These are phyloP conservation scores for Petasospora fabianii DNA, from an alignment of 1,139 yeast genomes.

Conservation along the genomic window DNA sequence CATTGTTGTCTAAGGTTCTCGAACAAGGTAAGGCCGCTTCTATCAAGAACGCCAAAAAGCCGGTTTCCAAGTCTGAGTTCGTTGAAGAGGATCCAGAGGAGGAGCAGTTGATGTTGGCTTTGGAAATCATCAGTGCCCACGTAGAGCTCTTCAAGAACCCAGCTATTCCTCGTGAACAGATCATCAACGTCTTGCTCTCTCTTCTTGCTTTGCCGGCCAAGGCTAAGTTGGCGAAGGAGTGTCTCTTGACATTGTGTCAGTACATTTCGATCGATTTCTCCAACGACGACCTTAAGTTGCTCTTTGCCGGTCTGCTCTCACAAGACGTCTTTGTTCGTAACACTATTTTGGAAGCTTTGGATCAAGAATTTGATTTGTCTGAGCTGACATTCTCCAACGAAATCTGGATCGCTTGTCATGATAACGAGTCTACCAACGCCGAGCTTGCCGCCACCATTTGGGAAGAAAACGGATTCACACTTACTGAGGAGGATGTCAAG, in stretches of 20 bases:
- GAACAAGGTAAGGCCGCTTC: conserved; percentile 57
- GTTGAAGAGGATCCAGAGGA: conserved; percentile 81
- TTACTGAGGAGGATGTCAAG: conserved; percentile 42
- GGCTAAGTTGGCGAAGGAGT: conserved; percentile 79
- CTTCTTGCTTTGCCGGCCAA: conserved; percentile 72
- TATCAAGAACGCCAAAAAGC: conserved; percentile 45
- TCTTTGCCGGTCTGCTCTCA: conserved; percentile 57
- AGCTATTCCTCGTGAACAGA: conserved; percentile 63
- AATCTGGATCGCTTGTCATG: conserved; percentile 76
- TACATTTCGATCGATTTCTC: conserved; percentile 63
- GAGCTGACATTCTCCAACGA: conserved; percentile 54
- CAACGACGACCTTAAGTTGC: conserved; percentile 51
- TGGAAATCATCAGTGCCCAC: conserved; percentile 75
- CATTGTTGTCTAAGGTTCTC: conserved; percentile 62
- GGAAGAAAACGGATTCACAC: conserved; percentile 64
- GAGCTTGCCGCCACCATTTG: conserved; percentile 78
- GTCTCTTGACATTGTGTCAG: conserved; percentile 72
- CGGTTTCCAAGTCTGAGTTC: conserved; percentile 54
- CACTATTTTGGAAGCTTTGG: conserved; percentile 77
- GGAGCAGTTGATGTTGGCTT: conserved; percentile 74
- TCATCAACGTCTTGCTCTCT: conserved; percentile 59
- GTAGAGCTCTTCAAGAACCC: conserved; percentile 68
- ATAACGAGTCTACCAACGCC: conserved; percentile 59
- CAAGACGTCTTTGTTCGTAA: conserved; percentile 71
- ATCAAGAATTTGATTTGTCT: conserved; percentile 78